Conservation (phyloP, 2,329 filamentous ascomycete genomes). For the Penicillium hordei region DNA sequence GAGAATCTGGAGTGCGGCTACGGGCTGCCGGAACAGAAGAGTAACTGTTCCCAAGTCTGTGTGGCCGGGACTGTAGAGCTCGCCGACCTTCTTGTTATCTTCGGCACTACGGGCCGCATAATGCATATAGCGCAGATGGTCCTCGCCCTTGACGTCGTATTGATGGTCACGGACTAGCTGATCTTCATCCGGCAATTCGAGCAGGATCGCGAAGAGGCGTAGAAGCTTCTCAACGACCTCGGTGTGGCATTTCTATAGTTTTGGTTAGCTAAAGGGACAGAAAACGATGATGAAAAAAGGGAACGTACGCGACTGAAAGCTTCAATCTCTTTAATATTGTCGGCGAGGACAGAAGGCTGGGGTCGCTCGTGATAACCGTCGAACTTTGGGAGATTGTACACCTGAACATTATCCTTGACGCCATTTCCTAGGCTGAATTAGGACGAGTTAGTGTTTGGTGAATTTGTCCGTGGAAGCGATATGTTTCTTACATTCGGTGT, state of each 20-base stretch:
- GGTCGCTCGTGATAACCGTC: constrained; percentile 47
- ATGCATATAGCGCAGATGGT: constrained; percentile 64
- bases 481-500: constrained; percentile 32
- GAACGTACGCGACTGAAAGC: constrained; percentile 47
- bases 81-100: constrained; percentile 48
- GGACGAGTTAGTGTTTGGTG: constrained; percentile 7
- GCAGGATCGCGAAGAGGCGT: constrained; percentile 60
- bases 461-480: background rate
- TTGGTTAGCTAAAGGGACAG: background rate
- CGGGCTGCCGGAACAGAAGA: constrained; percentile 59
- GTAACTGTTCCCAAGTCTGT: constrained; percentile 60
- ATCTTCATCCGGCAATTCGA: constrained; percentile 61
- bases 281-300: background rate
- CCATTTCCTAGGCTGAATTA: constrained; percentile 37
- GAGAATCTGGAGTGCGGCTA: constrained; percentile 58
- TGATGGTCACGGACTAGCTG: constrained; percentile 56
- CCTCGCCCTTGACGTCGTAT: constrained; percentile 60
- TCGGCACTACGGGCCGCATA: constrained; percentile 53
- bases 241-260: constrained; percentile 31
- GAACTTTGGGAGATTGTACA: constrained; percentile 63
- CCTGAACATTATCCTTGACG: constrained; percentile 57
- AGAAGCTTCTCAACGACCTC: constrained; percentile 48
- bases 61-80: constrained; percentile 52
- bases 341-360: constrained; percentile 51
- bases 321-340: constrained; percentile 58